phyloP scores from a whole-genome alignment of 2,329 filamentous ascomycete genomes.

The Simplicillium sp. region DNA sequence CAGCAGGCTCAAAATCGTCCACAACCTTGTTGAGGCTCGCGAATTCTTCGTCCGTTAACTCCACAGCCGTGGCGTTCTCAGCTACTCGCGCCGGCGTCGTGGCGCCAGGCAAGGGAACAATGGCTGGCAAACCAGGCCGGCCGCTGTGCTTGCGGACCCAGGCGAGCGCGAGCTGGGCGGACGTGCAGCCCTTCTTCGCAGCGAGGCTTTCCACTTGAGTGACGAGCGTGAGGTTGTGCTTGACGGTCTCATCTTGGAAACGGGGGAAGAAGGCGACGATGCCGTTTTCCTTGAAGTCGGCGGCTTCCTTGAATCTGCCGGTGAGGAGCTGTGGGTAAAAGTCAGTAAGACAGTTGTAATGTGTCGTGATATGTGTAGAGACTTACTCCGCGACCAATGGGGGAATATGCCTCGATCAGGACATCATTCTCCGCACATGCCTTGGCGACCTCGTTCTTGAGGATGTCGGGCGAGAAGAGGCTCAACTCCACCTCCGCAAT shows the following conservation, averaged over 20 bases:
- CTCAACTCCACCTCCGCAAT: constrained; percentile 47
- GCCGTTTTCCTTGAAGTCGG: constrained; percentile 13
- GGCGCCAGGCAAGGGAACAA: constrained; percentile 60
- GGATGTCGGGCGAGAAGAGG: constrained; percentile 36
- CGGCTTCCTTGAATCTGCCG: constrained; percentile 14
- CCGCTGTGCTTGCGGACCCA: constrained; percentile 48
- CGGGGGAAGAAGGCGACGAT: constrained; percentile 33
- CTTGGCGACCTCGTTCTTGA: constrained; percentile 40
- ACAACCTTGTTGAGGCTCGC: constrained; percentile 37
- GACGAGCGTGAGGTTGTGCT: constrained; percentile 54
- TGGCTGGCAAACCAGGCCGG: constrained; percentile 40
- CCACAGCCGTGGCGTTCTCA: constrained; percentile 48
- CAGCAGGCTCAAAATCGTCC: constrained; percentile 35
- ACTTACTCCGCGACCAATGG: constrained; percentile 48
- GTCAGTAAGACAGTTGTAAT: constrained; percentile 7
- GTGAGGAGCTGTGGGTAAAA: constrained; percentile 16
- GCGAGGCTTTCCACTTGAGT: constrained; percentile 48
- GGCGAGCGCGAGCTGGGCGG: constrained; percentile 56
- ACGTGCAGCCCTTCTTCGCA: constrained; percentile 46
- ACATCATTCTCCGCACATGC: constrained; percentile 56
- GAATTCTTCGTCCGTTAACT: constrained; percentile 41
- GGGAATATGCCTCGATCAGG: constrained; percentile 63
- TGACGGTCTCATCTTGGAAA: constrained; percentile 54
- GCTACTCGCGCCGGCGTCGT: constrained; percentile 44
- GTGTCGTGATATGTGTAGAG: neutral